phyloP scores from a whole-genome alignment of 2,329 filamentous ascomycete species.

The Fusarium marasasianum region DNA sequence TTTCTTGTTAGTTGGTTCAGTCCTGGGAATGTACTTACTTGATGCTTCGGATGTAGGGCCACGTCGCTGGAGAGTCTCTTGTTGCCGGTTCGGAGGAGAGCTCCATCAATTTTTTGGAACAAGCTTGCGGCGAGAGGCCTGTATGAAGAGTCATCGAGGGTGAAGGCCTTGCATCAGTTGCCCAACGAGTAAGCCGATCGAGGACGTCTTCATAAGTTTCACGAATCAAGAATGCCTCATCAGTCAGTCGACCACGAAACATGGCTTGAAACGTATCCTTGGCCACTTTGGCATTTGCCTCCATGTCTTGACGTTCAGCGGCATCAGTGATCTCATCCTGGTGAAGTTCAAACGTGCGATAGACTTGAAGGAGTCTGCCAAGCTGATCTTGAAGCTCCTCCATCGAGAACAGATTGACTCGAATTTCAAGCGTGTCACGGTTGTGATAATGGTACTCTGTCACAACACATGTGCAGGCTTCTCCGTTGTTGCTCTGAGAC shows the following conservation, averaged over 20 bases:
- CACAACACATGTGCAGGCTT: slow-evolving; percentile 58
- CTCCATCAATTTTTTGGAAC: slow-evolving; percentile 46
- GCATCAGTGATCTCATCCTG: slow-evolving; percentile 32
- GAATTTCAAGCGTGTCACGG: slow-evolving; percentile 44
- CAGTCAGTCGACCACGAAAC: slow-evolving; percentile 42
- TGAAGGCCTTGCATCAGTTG: slow-evolving; percentile 11
- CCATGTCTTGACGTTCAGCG: slow-evolving; percentile 37
- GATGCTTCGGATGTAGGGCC: slow-evolving; percentile 58
- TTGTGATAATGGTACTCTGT: slow-evolving; percentile 57
- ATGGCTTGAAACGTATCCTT: slow-evolving; percentile 50
- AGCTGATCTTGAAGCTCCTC: slow-evolving; percentile 49
- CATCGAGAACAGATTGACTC: slow-evolving; percentile 47
- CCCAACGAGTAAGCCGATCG: slow-evolving; percentile 38
- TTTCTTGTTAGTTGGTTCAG: slow-evolving; percentile 36
- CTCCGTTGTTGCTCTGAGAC: slow-evolving; percentile 54
- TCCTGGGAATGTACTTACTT: slow-evolving; percentile 43
- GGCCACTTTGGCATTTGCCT: slow-evolving; percentile 48
- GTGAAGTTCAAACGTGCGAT: slow-evolving; percentile 49
- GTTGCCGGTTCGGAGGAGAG: slow-evolving; percentile 50
- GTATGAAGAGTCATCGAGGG: background rate
- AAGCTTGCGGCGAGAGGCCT: slow-evolving; percentile 37
- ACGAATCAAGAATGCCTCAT: slow-evolving; percentile 35
- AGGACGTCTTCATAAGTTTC: slow-evolving; percentile 22
- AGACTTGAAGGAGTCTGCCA: slow-evolving; percentile 47
- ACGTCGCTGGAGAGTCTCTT: slow-evolving; percentile 40